Base-by-base conservation (phyloP, 805 yeast species). In the Wickerhamia fluorescens region DNA sequence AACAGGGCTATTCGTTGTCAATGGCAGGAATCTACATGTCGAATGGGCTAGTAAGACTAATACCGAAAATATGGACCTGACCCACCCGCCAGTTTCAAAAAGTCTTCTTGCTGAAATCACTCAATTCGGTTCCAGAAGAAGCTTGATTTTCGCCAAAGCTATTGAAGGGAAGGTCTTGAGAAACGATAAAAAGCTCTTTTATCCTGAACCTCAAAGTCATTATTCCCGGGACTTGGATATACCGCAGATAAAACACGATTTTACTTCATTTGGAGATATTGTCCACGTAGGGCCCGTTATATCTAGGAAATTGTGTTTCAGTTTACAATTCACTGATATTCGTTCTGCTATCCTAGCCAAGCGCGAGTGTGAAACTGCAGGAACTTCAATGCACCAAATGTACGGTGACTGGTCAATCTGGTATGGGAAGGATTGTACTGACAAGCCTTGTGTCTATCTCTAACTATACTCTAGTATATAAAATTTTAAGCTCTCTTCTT, bases 401-500 rank as follows among this genome's bases (percentile, higher is more conserved):
- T 82, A 77, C 42, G 49, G 48, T 7, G 70, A 60, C 4, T 83
- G 92, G 92, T 52, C 62, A 6, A 53, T 78, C 2, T 69, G 76
- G 74, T 83, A 72, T 40, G 83, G 80, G 0, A 68, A 66, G 24
- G 94, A 83, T 49, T 70, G 72, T 2, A 64, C 83, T 5, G 87
- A 80, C 39, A 61, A 52, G 33, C 75, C 76, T 4, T 67, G 78
- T 52, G 14, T 18, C 17, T 14, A 12, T 7, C 6, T 12, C 9
- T 24, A 7, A 10, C 20, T 10, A 18, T n/a, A n/a, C n/a, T n/a
- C n/a, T n/a, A n/a, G n/a, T n/a, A n/a, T n/a, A n/a, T n/a, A n/a
- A n/a, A n/a, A n/a, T n/a, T n/a, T n/a, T n/a, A n/a, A n/a, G n/a
- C n/a, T n/a, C n/a, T n/a, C n/a, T n/a, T n/a, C n/a, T n/a, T n/a